These are phyloP conservation scores for Stellera chamaejasme DNA, from an alignment of 345 rosid genomes.

Conservation along the genomic window DNA sequence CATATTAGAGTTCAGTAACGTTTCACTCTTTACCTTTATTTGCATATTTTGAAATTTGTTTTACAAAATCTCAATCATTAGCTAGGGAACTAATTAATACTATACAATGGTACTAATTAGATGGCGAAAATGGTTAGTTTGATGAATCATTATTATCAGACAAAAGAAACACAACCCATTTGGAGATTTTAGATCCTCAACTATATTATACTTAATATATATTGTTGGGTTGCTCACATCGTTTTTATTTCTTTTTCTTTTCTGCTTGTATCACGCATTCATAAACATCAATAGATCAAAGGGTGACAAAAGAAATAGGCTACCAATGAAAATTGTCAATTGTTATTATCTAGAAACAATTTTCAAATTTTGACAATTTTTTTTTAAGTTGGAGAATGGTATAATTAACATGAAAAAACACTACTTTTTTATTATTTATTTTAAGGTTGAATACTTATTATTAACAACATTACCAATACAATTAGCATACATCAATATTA, in stretches of 20 bases:
- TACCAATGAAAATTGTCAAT: not conserved
- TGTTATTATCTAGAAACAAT: not conserved
- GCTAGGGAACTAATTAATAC: not conserved
- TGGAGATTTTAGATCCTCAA: slow-evolving; percentile 4
- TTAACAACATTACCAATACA: too few relatives aligned
- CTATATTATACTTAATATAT: slow-evolving; percentile 2
- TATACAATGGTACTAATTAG: not conserved
- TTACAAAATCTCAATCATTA: slow-evolving; percentile 9
- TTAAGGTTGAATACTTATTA: too few relatives aligned
- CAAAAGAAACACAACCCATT: not conserved
- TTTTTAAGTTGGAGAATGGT: not conserved
- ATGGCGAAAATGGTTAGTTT: not conserved
- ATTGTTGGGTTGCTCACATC: slow-evolving; percentile 27
- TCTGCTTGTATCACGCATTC: not conserved
- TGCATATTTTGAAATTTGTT: too few relatives aligned
- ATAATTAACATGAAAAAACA: not conserved
- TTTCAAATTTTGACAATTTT: too few relatives aligned
- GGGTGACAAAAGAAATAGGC: not conserved
- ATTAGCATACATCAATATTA: not conserved
- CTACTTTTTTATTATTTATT: too few relatives aligned
- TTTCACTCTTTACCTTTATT: too few relatives aligned
- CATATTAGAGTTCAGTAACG: too few relatives aligned
- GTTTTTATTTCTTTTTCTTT: not conserved
- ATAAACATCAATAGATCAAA: slow-evolving; percentile 6
- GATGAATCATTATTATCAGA: slow-evolving; percentile 2